Percentiles rank a stretch among this genome's conserved stretches.
These are phyloP conservation scores for Monosporozyma unispora DNA, from an alignment of 805 yeast species.

Conservation along the genomic window DNA sequence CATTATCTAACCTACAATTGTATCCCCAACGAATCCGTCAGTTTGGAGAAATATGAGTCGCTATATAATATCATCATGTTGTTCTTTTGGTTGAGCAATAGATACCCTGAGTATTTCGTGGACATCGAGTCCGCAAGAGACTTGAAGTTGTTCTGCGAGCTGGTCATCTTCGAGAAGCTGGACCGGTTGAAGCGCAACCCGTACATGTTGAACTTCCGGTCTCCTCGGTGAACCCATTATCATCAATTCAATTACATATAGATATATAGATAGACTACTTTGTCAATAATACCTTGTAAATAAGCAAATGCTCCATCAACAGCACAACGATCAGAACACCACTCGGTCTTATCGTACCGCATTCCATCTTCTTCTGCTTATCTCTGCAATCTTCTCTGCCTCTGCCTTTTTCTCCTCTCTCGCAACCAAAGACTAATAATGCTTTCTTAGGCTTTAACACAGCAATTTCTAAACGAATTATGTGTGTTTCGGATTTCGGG, in stretches of 20 bases:
- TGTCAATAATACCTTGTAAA: no score
- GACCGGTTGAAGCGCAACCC: constrained; percentile 27
- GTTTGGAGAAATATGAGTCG: constrained; percentile 40
- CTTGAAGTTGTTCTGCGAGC: constrained; percentile 59
- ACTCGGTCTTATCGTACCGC: neutral
- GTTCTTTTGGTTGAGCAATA: constrained; percentile 77
- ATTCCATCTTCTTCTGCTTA: neutral
- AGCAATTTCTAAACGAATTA: neutral
- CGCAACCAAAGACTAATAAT: no score
- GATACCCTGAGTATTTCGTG: constrained; percentile 75
- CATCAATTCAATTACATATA: neutral
- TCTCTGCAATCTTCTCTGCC: neutral
- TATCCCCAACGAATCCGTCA: constrained; percentile 21
- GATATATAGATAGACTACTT: neutral
- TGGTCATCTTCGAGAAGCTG: constrained; percentile 34
- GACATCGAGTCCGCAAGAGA: constrained; percentile 69
- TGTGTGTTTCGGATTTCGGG: neutral
- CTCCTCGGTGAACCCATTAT: neutral
- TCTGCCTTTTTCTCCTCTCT: neutral
- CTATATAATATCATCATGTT: constrained; percentile 59
- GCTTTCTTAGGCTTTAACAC: no score
- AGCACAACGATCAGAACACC: neutral
- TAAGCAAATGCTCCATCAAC: no score
- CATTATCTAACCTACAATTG: constrained; percentile 19
- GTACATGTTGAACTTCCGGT: constrained; percentile 9